Base-by-base conservation (phyloP, 2,329 filamentous ascomycete species). In the Venturia asperata region DNA sequence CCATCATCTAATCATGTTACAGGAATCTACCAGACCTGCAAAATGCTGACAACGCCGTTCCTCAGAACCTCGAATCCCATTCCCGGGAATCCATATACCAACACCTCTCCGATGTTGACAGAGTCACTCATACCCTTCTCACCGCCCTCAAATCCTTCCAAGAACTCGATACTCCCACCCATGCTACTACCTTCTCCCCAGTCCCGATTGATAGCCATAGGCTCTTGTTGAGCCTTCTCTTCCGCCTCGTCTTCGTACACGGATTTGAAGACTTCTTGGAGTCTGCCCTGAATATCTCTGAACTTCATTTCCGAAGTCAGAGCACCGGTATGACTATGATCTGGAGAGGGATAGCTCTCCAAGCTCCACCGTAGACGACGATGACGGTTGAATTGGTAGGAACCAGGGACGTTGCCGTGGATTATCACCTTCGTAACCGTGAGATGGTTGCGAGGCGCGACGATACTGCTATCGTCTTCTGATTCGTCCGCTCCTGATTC, bases 351-450 rank as follows among this genome's bases (percentile, higher is more conserved):
- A 19, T 37, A 62, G 11, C 27, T 21, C 6, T 84, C 77, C 15
- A 96, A 87, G 63, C 87, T 86, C 94, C 94, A 99, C 49, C 92
- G 86, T 70, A 90, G 91, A 67, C 94, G 86, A 21, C 93, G 87
- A 75, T 97, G 92, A 5, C 94, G 86, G 76, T 99, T 97, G 78
- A 99, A 99, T 13, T 93, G 90, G 74, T 97, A 97, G 1, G 92
- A 96, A 0, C 94, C 94, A 0, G 94, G 94, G 2, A 97, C 87
- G 71, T 99, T 99, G 55, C 90, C 91, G 74, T 99, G 94, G 1
- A 99, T 82, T 21, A 97, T 85, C n/a, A 99, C 75, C 74, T 97
- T 97, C 0, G 90, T 94, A 6, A 90, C 92, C 0, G 94, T 91
- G 13, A 96, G 81, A 49, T 88, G 86, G 66, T 91, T 86, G 4